Percentiles rank a stretch among this genome's conserved stretches.
These are phyloP conservation scores for Russula virescens DNA, from an alignment of 768 basidiomycete species.

Conservation along the genomic window DNA sequence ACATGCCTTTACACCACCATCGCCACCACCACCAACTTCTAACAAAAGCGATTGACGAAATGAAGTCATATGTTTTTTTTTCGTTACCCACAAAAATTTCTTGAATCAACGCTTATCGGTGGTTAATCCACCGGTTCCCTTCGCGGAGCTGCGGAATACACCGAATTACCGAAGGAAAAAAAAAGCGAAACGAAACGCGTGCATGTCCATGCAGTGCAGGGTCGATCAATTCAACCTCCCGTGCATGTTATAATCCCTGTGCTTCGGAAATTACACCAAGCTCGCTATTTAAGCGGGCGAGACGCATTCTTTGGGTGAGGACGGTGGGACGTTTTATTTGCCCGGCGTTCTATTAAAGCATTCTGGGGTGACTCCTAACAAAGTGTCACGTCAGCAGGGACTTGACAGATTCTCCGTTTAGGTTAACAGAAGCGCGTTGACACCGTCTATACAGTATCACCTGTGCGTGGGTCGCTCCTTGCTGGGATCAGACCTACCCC, in stretches of 20 bases:
- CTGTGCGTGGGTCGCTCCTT: neutral
- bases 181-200: no score
- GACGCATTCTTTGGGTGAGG: neutral
- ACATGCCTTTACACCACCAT: neutral
- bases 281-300: neutral
- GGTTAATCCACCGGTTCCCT: neutral
- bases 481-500: neutral
- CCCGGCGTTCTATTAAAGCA: neutral
- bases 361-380: neutral
- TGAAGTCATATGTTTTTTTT: neutral
- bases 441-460: no score
- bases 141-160: neutral
- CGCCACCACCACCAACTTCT: no score
- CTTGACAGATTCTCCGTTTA: neutral
- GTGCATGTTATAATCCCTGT: neutral
- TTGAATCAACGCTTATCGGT: neutral
- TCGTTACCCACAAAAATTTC: neutral
- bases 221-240: neutral
- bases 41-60: neutral
- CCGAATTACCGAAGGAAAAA: neutral
- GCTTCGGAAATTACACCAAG: neutral
- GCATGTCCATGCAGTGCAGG: neutral
- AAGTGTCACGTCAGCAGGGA: neutral
- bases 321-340: neutral
- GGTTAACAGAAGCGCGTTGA: neutral